A percentile compares a stretch with the other conserved stretches of the same genome.
Conservation (phyloP, 768 basidiomycete species). For the Harrya chromipes region DNA sequence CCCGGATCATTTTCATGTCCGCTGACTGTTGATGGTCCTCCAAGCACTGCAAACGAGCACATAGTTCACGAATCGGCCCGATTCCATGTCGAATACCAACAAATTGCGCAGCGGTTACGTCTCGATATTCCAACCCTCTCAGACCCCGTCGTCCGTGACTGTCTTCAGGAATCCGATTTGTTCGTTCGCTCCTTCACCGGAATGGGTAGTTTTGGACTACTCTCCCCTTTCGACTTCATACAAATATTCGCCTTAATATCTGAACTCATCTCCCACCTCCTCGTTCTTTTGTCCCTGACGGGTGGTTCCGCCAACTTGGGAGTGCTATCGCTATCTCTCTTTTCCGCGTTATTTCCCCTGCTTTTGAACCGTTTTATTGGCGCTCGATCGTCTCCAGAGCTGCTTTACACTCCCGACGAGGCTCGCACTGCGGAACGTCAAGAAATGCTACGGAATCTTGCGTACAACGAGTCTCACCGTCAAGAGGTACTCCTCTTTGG, state of each 20-base stretch:
- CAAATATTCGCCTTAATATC: slow-evolving; percentile 68
- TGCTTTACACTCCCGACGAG: slow-evolving; percentile 50
- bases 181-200: slow-evolving; percentile 81
- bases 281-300: slow-evolving; percentile 65
- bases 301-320: slow-evolving; percentile 49
- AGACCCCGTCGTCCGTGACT: slow-evolving; percentile 69
- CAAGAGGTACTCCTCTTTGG: slow-evolving; percentile 82
- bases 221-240: slow-evolving; percentile 78
- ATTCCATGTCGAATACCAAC: slow-evolving; percentile 74
- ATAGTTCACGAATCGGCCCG: slow-evolving; percentile 71
- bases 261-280: slow-evolving; percentile 70
- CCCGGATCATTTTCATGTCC: slow-evolving; percentile 13
- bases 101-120: slow-evolving; percentile 71
- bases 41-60: slow-evolving; percentile 65
- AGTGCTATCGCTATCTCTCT: slow-evolving; percentile 56
- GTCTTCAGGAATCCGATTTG: slow-evolving; percentile 82
- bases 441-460: slow-evolving; percentile 72
- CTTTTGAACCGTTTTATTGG: slow-evolving; percentile 51
- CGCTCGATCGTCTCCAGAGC: slow-evolving; percentile 41
- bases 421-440: slow-evolving; percentile 65
- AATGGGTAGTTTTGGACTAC: slow-evolving; percentile 67
- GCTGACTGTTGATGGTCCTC: slow-evolving; percentile 2
- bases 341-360: slow-evolving; percentile 59
- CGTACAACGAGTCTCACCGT: slow-evolving; percentile 71
- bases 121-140: slow-evolving; percentile 78